Evolutionary conservation across 257 asterid species (phyloP), one percentile per base, ranked within the genome.

Genomic region (Solanum appendiculatum): DNA sequence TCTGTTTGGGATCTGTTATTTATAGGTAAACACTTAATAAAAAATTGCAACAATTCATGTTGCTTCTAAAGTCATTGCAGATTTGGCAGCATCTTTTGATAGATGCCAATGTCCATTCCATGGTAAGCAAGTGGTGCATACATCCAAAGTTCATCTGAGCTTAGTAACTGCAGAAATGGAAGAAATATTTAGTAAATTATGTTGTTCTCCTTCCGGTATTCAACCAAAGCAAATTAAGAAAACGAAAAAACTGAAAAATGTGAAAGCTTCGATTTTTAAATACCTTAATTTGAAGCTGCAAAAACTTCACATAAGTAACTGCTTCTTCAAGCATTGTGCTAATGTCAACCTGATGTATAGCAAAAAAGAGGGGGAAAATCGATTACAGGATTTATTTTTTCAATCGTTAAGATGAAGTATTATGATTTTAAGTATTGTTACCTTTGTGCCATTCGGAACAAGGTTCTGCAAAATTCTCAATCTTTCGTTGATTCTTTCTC

Each of bases 271-370:
- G 10, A 11, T 9, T n/a, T 66, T 27, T 44, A 39, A 7, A 6
- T 93, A 95, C 99, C 97, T 94, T 95, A 89, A 96, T 96, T 85
- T 95, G 99, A 85, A 94, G 95, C 93, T 96, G 99, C 88, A 96
- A 87, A 82, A 94, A 95, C 87, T 95, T 96, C 6, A 96, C 99
- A 73, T 96, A 96, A 33, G 93, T 92, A 66, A 94, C 99, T 2
- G 99, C 99, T 92, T 95, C 98, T 92, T 96, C 98, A 5, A 96
- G 96, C 99, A 96, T 96, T 85, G 99, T 95, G 93, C 99, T 96
- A 83, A 96, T 96, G 90, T 95, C 98, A 88, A 95, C 98, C 95
- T 93, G 88, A 54, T 33, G 40, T 27, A 72, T 39, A 72, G 18
- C 18, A 54, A 86, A 54, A 1, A 39, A 73, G 13, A 74, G 15